Percentiles rank a stretch among this genome's conserved stretches.
Conservation (phyloP, 768 basidiomycete genomes). For the Phylloporus arenicola region DNA sequence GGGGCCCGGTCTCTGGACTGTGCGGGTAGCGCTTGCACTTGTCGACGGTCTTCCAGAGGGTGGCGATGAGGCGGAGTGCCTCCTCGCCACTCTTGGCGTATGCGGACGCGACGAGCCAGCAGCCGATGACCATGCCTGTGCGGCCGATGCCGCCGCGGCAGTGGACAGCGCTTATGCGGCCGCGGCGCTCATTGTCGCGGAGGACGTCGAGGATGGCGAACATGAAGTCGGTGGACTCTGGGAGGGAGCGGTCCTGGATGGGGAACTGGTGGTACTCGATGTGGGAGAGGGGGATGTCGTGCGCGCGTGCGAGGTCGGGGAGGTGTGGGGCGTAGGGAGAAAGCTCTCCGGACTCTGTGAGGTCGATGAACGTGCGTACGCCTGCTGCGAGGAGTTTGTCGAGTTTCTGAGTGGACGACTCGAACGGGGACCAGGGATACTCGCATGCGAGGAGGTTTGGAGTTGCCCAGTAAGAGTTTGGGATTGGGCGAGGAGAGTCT, state of each 20-base stretch:
- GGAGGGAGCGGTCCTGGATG: slow-evolving; percentile 67
- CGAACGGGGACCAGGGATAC: slow-evolving; percentile 68
- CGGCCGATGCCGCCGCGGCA: slow-evolving; percentile 77
- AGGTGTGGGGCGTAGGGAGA: slow-evolving; percentile 59
- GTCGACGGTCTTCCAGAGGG: slow-evolving; percentile 71
- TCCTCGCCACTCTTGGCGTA: slow-evolving; percentile 57
- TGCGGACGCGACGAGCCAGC: slow-evolving; percentile 71
- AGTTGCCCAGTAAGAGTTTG: slow-evolving; percentile 85
- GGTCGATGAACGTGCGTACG: slow-evolving; percentile 77
- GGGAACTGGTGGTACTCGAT: slow-evolving; percentile 78
- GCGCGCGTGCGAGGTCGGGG: slow-evolving; percentile 44
- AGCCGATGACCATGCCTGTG: slow-evolving; percentile 59
- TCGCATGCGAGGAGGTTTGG: slow-evolving; percentile 71
- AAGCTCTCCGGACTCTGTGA: slow-evolving; percentile 78
- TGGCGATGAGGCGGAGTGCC: slow-evolving; percentile 58
- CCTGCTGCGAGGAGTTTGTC: slow-evolving; percentile 67
- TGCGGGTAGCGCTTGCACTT: slow-evolving; percentile 72
- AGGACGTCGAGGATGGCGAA: slow-evolving; percentile 54
- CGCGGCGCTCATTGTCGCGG: slow-evolving; percentile 52
- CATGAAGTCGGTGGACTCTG: slow-evolving; percentile 55
- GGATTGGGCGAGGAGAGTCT: slow-evolving; percentile 51
- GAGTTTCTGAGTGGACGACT: slow-evolving; percentile 55
- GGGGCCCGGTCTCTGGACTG: slow-evolving; percentile 75
- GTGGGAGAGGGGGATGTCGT: slow-evolving; percentile 48
- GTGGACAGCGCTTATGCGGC: slow-evolving; percentile 66